Evolutionary conservation across 1,139 yeast genomes (phyloP).

Genomic region (Scheffersomyces titani): DNA sequence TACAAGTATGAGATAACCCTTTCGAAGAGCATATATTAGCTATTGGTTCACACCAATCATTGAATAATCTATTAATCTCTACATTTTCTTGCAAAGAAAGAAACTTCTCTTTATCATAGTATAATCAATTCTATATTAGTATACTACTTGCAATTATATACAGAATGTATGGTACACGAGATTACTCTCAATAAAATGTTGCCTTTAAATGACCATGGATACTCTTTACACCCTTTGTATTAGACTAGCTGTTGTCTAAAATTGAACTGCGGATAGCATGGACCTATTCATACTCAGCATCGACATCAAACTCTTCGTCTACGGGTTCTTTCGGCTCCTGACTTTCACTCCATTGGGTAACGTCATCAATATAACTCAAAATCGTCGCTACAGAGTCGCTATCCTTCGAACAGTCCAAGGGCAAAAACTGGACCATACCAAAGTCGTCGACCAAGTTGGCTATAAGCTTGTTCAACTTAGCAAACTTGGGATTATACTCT

Average conservation of each 20-base stretch:
- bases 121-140: background rate
- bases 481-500: slow-evolving; percentile 69
- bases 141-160: background rate
- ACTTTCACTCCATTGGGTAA: slow-evolving; percentile 95
- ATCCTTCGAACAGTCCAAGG: slow-evolving; percentile 80
- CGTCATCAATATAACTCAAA: slow-evolving; percentile 90
- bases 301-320: slow-evolving; percentile 68
- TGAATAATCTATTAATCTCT: too few species aligned
- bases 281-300: slow-evolving; percentile 18
- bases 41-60: too few species aligned
- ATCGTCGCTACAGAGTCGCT: slow-evolving; percentile 78
- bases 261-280: background rate
- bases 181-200: background rate
- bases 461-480: slow-evolving; percentile 73
- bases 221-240: background rate
- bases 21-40: too few species aligned
- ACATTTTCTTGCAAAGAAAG: background rate
- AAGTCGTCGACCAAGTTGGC: slow-evolving; percentile 93
- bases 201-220: background rate
- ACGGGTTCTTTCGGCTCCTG: slow-evolving; percentile 97
- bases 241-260: background rate
- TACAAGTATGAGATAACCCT: too few species aligned
- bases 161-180: background rate
- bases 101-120: background rate
- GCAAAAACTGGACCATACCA: slow-evolving; percentile 97